A percentile compares a stretch with the other conserved stretches of the same genome.
Evolutionary conservation across 2,329 filamentous ascomycete genomes (phyloP).

Genomic region (Lojkania enalia): DNA sequence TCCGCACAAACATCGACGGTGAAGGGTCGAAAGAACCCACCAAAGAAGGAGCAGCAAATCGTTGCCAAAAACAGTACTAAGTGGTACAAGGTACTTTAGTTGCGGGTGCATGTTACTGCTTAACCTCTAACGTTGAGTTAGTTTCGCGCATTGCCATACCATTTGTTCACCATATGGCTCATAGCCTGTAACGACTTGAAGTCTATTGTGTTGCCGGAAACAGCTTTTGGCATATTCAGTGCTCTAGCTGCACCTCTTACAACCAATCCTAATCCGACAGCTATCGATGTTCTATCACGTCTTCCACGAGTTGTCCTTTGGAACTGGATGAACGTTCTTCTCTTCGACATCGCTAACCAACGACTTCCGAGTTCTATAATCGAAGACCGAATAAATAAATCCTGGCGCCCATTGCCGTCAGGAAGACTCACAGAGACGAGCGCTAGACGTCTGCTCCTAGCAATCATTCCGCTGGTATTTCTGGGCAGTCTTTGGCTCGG

Average conservation of each 20-base stretch:
- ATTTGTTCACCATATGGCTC: conserved; percentile 12
- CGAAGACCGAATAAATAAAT: conserved; percentile 39
- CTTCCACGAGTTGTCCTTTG: conserved; percentile 15
- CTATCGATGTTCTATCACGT: background rate
- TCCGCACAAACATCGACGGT: too few species aligned
- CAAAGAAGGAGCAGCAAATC: too few species aligned
- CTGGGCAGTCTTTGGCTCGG: background rate
- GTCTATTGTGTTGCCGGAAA: conserved; percentile 7
- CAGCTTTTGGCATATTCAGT: conserved; percentile 4
- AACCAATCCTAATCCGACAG: background rate
- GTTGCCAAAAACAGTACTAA: too few species aligned
- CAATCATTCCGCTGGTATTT: conserved; percentile 7
- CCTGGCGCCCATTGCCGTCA: conserved; percentile 35
- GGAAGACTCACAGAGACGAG: conserved; percentile 23
- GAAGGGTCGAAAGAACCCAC: too few species aligned
- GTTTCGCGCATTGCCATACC: too few species aligned
- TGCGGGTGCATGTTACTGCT: too few species aligned
- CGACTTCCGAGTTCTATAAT: conserved; percentile 15
- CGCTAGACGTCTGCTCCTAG: conserved; percentile 12
- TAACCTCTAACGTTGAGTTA: too few species aligned
- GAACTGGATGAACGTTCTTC: conserved; percentile 34
- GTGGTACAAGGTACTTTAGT: too few species aligned
- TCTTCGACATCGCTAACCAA: conserved; percentile 38
- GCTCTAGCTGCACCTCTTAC: background rate
- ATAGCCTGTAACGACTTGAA: conserved; percentile 5